phyloP scores from a whole-genome alignment of 2,329 filamentous ascomycete genomes.

The Xylariaceae sp. region DNA sequence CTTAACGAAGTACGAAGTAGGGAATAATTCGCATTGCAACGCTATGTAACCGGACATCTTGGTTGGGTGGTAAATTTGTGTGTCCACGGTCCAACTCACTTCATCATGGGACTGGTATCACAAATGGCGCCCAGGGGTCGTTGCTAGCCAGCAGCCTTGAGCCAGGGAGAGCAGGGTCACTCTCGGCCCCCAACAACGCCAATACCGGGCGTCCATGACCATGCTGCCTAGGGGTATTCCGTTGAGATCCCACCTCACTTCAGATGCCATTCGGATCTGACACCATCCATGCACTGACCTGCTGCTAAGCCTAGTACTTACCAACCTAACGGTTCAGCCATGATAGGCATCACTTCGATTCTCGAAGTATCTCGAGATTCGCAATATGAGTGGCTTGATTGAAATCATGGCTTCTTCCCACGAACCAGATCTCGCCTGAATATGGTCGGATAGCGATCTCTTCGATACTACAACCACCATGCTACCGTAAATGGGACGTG shows the following conservation, averaged over 20 bases:
- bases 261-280: conserved; percentile 8
- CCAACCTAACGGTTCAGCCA: background rate
- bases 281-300: conserved; percentile 2
- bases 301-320: background rate
- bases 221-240: background rate
- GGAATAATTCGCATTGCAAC: background rate
- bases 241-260: conserved; percentile 2
- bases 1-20: too few relatives aligned
- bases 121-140: background rate
- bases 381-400: background rate
- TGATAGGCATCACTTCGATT: background rate
- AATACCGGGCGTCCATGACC: background rate
- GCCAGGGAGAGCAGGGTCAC: too few relatives aligned
- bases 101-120: conserved; percentile 8
- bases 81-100: background rate
- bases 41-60: background rate
- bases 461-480: background rate
- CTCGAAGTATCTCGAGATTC: background rate
- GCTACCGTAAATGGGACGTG: background rate
- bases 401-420: background rate
- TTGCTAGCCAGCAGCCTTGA: background rate
- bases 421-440: background rate
- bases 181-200: background rate
- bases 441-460: background rate
- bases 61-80: background rate